Evolutionary conservation across 2,329 filamentous ascomycete genomes (phyloP), one percentile per base, ranked within the genome.

Genomic region (Colletotrichum destructivum): DNA sequence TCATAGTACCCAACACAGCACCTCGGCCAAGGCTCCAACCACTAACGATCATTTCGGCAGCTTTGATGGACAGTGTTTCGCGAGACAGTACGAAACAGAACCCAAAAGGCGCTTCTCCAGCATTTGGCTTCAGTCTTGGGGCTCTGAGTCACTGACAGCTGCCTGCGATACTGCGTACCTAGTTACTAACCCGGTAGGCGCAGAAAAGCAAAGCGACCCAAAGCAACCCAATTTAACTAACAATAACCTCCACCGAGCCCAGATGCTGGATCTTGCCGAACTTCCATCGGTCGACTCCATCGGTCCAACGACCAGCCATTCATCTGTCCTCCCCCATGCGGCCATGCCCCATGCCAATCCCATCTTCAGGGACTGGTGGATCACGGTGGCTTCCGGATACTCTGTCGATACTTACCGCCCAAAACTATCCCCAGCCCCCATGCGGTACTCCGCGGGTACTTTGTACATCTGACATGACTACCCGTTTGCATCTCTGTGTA

Each of bases 211-310:
- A 44, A 21, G 42, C 35, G 51, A 62, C 42, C 49, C 49, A 56
- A 46, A 49, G 42, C 56, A 51, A 67, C 56, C 56, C 31, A 51
- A 62, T 62, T 35, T 21, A 42, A 56, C 31, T n/a, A n/a, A n/a
- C n/a, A 13, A 49, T 16, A 38, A 13, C 46, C 49, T 71, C 57
- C 54, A 55, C 64, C 68, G 31, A 55, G 69, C 65, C 60, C 66
- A 69, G 59, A 71, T 71, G 52, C 65, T 71, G 69, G 69, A 71
- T 71, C 65, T 69, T 71, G 54, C 69, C 65, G 69, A 69, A 71
- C 46, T 63, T 60, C 59, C 59, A 71, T 69, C 64, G 52, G 38
- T 60, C 65, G 31, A 31, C 31, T 31, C 31, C 31, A 31, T 31
- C 31, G 31, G 26, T 54, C 51, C 51, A 35, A 16, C 51, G 8